phyloP scores from a whole-genome alignment of 441 rosid genomes.

The Croton setiger region DNA sequence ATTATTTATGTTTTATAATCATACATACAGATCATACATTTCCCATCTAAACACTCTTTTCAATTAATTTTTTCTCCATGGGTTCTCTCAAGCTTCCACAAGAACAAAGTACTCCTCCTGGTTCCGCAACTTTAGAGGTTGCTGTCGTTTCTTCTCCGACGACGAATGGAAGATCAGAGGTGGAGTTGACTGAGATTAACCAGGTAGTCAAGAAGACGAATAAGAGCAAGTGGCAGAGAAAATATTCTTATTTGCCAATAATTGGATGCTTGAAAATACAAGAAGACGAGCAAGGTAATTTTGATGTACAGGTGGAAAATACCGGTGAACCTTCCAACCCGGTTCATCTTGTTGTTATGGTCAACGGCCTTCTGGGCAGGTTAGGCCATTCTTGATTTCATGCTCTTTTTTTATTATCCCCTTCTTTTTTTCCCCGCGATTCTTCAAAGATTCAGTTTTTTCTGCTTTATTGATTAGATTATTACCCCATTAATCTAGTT shows the following conservation, averaged over 20 bases:
- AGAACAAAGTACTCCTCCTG: background rate
- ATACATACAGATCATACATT: background rate
- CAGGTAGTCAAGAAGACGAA: background rate
- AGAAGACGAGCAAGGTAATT: conserved; percentile 43
- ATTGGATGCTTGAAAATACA: conserved; percentile 57
- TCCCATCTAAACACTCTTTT: background rate
- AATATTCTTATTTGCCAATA: conserved; percentile 24
- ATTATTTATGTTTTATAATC: background rate
- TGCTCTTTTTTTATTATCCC: background rate
- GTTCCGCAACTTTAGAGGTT: background rate
- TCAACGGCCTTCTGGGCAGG: conserved; percentile 89
- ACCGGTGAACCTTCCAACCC: conserved; percentile 40
- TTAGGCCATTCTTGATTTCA: conserved; percentile 13
- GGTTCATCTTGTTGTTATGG: conserved; percentile 73
- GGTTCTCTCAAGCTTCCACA: conserved; percentile 1
- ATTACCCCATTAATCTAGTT: background rate
- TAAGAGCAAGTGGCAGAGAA: conserved; percentile 18
- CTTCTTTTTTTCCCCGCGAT: background rate
- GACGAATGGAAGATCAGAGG: conserved; percentile 7
- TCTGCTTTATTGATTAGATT: background rate
- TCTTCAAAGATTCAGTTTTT: background rate
- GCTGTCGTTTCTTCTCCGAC: background rate
- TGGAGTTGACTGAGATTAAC: background rate
- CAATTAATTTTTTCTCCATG: background rate
- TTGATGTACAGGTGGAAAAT: conserved; percentile 41